Percentiles rank a stretch among this genome's conserved stretches.
phyloP scores from a whole-genome alignment of 1,139 yeast species.

The Candida smagusa region DNA sequence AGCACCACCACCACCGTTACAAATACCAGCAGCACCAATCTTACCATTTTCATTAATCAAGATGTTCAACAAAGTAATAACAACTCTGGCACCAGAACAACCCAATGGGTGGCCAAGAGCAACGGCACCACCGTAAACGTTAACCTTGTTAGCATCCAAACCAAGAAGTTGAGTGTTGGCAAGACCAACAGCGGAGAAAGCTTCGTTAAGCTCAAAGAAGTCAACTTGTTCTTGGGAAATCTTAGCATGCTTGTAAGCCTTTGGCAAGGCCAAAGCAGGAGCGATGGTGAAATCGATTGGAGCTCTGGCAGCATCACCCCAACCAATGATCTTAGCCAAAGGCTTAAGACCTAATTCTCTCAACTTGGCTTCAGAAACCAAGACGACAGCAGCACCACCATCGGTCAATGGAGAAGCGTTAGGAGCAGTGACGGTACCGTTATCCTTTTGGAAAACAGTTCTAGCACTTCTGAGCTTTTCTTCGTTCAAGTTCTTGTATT shows the following conservation, averaged over 20 bases:
- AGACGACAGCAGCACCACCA: constrained; percentile 92
- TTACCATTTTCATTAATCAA: constrained; percentile 82
- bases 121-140: constrained; percentile 97
- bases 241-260: constrained; percentile 87
- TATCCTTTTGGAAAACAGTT: constrained; percentile 87
- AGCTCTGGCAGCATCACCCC: constrained; percentile 97
- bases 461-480: constrained; percentile 74
- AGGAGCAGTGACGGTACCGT: constrained; percentile 95
- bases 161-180: constrained; percentile 79
- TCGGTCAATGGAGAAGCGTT: constrained; percentile 95
- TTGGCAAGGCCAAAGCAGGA: constrained; percentile 90
- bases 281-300: constrained; percentile 95
- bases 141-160: constrained; percentile 67
- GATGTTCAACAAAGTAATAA: constrained; percentile 76
- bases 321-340: constrained; percentile 80
- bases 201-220: constrained; percentile 92
- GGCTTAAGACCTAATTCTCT: constrained; percentile 85
- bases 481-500: constrained; percentile 69
- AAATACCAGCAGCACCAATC: constrained; percentile 90
- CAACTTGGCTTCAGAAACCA: constrained; percentile 79
- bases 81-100: constrained; percentile 94
- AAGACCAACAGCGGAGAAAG: constrained; percentile 91
- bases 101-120: constrained; percentile 98
- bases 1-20: constrained; percentile 99
- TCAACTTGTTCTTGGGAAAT: constrained; percentile 58